These are phyloP conservation scores for Apiospora marii DNA, from an alignment of 2,329 filamentous ascomycete species.

Conservation along the genomic window DNA sequence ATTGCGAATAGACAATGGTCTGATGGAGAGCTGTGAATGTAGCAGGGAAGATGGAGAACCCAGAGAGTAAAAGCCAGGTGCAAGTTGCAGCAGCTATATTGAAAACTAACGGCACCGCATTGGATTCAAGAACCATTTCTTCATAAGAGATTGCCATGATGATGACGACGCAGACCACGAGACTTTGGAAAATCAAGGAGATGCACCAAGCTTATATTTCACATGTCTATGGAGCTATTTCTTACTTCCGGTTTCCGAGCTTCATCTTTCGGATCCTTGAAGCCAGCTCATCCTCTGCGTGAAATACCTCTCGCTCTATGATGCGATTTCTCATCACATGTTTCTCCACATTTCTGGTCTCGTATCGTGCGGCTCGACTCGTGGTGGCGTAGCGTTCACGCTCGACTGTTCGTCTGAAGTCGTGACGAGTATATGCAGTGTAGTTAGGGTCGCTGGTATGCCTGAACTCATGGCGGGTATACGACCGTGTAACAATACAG, in stretches of 20 bases:
- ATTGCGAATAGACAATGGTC: neutral
- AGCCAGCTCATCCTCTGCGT: no score
- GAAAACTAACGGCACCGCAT: neutral
- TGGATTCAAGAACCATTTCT: conserved; percentile 7
- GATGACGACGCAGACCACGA: neutral
- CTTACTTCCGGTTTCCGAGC: no score
- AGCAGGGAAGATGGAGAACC: neutral
- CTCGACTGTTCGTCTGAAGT: conserved; percentile 1
- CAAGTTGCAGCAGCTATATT: neutral
- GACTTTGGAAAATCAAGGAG: neutral
- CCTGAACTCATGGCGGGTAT: neutral
- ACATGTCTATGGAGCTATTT: no score
- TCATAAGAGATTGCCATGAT: neutral
- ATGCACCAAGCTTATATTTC: neutral
- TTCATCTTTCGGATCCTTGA: no score
- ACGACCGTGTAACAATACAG: neutral
- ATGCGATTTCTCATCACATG: neutral
- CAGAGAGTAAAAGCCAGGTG: neutral
- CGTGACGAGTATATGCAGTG: neutral
- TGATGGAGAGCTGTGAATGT: neutral
- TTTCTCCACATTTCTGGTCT: neutral
- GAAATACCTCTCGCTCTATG: no score
- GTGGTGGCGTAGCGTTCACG: neutral
- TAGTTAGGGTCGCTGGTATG: neutral
- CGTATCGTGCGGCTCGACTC: neutral